Base-by-base conservation (phyloP, 805 yeast species). In the Candida argentea region DNA sequence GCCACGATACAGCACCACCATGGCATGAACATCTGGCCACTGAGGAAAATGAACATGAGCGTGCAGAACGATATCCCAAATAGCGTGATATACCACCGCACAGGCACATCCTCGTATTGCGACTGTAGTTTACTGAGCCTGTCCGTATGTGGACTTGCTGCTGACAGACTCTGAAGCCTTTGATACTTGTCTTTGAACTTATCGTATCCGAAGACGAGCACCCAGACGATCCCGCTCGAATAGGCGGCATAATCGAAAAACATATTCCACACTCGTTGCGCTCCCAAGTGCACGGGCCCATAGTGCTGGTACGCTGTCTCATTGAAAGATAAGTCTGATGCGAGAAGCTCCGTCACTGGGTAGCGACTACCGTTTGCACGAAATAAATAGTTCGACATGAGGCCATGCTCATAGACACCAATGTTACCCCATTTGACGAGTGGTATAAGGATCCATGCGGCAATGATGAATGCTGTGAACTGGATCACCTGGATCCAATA, bases 171-270 rank as follows among this genome's bases (percentile, higher is more conserved):
- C 8, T 24, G 32, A 15, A 40, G 28, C 16, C 34, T 41, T 4
- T 27, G 17, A 14, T 46, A 36, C 3, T 56, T 42, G 4, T 23
- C 26, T 15, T 29, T 35, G 20, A 53, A 32, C 26, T 44, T 42
- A 17, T 44, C 48, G 28, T 33, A 59, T 3, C 65, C 63, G 36
- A 61, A 61, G 4, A 53, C 34, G 5, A 52, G 38, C 16, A 67
- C 60, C 72, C 73, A 67, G 1, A 55, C 47, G 4, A 67, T 38
- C 1, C 73, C 73, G 37, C 70, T 60, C 2, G 60, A 42, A 36
- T 67, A 68, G 0, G 73, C 70, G 2, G 73, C 73, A 35, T 65
- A 68, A 37, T 67, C 74, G 36, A 67, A 68, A 30, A 68, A 66
- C 39, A 65, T 65, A 39, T 63, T 63, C 65, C 71, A 62, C 1